phyloP scores from a whole-genome alignment of 2,329 filamentous ascomycete species.

The Triangularia verruculosa region DNA sequence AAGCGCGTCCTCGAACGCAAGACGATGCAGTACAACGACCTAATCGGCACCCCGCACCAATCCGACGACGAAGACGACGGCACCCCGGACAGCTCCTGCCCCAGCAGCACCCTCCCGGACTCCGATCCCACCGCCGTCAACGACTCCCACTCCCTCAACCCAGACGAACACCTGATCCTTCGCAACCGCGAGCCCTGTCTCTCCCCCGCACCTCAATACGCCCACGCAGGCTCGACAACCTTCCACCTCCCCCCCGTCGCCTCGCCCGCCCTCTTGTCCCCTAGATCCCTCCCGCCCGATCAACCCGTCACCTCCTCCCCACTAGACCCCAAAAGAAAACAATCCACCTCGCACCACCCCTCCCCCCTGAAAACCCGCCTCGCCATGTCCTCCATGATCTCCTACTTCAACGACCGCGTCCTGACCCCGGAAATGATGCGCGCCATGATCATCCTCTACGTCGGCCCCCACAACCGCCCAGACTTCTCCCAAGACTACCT shows the following conservation, averaged over 20 bases:
- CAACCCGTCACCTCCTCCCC: not conserved
- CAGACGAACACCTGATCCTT: slow-evolving; percentile 4
- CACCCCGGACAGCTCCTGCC: slow-evolving; percentile 34
- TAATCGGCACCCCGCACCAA: slow-evolving; percentile 78
- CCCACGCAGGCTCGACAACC: slow-evolving; percentile 44
- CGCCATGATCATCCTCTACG: slow-evolving; percentile 97
- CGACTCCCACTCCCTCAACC: not conserved
- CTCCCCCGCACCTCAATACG: slow-evolving; percentile 49
- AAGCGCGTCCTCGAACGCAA: slow-evolving; percentile 76
- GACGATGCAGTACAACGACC: slow-evolving; percentile 79
- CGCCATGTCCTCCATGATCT: slow-evolving; percentile 94
- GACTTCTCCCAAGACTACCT: slow-evolving; percentile 91
- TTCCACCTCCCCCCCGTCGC: slow-evolving; percentile 29
- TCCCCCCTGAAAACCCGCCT: slow-evolving; percentile 75
- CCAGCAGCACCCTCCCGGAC: slow-evolving; percentile 16
- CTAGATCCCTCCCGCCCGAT: slow-evolving; percentile 3
- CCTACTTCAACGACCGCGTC: slow-evolving; percentile 94
- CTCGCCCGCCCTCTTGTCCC: not conserved
- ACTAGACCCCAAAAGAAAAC: slow-evolving; percentile 3
- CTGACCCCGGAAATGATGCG: slow-evolving; percentile 98
- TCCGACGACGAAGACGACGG: slow-evolving; percentile 69
- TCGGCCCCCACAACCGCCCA: slow-evolving; percentile 87
- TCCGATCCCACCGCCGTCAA: slow-evolving; percentile 14
- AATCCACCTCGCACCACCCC: slow-evolving; percentile 48
- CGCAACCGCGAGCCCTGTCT: slow-evolving; percentile 22